Percentiles rank a stretch among this genome's conserved stretches.
Evolutionary conservation across 139 green algal species (phyloP).

Genomic region (Zygnema circumcarinatum): DNA sequence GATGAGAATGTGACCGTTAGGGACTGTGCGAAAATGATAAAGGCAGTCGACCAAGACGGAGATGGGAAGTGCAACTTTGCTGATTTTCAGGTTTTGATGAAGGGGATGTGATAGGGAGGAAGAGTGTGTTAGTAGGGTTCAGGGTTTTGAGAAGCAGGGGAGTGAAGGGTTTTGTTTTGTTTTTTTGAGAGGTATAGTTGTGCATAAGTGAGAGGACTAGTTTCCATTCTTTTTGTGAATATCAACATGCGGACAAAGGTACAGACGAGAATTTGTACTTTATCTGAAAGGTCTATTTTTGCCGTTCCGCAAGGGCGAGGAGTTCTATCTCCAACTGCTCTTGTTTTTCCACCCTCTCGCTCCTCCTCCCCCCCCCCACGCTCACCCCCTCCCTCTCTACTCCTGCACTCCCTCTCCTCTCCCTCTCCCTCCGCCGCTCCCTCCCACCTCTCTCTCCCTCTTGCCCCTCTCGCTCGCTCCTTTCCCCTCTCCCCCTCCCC

Average conservation of each 20-base stretch:
- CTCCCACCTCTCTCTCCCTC: background rate
- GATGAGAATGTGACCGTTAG: background rate
- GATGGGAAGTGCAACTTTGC: background rate
- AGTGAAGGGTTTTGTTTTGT: too few relatives aligned
- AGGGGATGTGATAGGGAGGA: background rate
- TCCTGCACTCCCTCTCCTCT: background rate
- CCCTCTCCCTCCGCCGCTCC: background rate
- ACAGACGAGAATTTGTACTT: too few relatives aligned
- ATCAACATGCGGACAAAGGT: too few relatives aligned
- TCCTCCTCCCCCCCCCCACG: background rate
- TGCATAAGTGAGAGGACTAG: too few relatives aligned
- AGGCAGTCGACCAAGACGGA: background rate
- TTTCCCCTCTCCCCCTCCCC: background rate
- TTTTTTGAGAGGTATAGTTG: too few relatives aligned
- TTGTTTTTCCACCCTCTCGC: background rate
- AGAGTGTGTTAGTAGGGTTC: too few relatives aligned
- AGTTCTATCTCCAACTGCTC: too few relatives aligned
- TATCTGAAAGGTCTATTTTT: too few relatives aligned
- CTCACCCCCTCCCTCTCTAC: background rate
- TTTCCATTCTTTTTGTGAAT: too few relatives aligned
- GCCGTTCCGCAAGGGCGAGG: too few relatives aligned
- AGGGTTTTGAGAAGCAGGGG: too few relatives aligned
- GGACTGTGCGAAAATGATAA: background rate
- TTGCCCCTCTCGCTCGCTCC: background rate
- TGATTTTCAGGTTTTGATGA: background rate